These are phyloP conservation scores for Lactarius akahatsu DNA, from an alignment of 768 basidiomycete species.

Conservation along the genomic window DNA sequence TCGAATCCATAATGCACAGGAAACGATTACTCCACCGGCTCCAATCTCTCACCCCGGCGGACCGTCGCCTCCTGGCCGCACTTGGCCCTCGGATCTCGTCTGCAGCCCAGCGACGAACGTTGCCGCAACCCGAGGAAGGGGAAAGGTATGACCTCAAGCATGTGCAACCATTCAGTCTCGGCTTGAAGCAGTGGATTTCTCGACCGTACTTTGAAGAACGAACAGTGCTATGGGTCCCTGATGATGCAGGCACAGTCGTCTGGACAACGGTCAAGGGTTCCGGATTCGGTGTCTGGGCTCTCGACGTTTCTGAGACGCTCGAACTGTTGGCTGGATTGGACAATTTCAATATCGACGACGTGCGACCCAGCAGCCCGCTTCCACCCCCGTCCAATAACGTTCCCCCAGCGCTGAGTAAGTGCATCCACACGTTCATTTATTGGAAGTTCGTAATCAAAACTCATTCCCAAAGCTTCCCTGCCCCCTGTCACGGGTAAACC, in stretches of 20 bases:
- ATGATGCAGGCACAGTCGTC: slow-evolving; percentile 23
- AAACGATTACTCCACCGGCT: slow-evolving; percentile 48
- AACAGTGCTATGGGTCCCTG: slow-evolving; percentile 17
- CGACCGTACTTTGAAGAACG: slow-evolving; percentile 29
- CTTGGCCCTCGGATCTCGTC: slow-evolving; percentile 39
- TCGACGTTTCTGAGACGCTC: slow-evolving; percentile 27
- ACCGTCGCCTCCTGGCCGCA: slow-evolving; percentile 45
- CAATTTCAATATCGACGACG: slow-evolving; percentile 25
- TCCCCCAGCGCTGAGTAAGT: slow-evolving; percentile 20
- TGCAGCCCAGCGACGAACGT: slow-evolving; percentile 30
- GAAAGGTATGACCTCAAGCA: slow-evolving; percentile 34
- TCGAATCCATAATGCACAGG: slow-evolving; percentile 50
- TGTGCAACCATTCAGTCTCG: slow-evolving; percentile 33
- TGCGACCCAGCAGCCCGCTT: slow-evolving; percentile 7
- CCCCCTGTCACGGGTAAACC: slow-evolving; percentile 22
- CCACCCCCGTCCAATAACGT: neutral
- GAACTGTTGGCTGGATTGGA: slow-evolving; percentile 24
- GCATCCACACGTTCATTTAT: neutral
- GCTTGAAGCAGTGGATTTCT: slow-evolving; percentile 25
- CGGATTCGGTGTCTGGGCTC: slow-evolving; percentile 30
- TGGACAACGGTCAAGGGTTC: slow-evolving; percentile 26
- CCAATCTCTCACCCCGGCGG: slow-evolving; percentile 40
- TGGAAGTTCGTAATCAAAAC: slow-evolving; percentile 33
- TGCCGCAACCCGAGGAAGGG: slow-evolving; percentile 35
- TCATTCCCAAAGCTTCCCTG: slow-evolving; percentile 27